These are phyloP conservation scores for Cytauxzoon felis DNA, from an alignment of 169 alveolate species.

Conservation along the genomic window DNA sequence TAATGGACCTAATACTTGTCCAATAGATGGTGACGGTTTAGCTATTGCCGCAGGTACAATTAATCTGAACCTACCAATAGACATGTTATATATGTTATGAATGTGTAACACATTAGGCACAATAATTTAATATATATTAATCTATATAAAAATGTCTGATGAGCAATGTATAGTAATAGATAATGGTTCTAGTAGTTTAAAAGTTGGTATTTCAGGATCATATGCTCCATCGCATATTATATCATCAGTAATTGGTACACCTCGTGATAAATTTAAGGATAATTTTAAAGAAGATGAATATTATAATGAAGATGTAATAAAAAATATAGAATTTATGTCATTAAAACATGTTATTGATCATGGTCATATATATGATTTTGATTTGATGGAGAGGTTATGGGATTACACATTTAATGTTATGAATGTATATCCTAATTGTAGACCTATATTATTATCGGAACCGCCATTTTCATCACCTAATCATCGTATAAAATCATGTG, in stretches of 20 bases:
- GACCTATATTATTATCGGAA: conserved; percentile 62
- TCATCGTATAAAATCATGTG: conserved; percentile 72
- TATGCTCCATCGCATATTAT: conserved; percentile 12
- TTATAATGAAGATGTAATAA: conserved; percentile 61
- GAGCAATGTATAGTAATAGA: conserved; percentile 44
- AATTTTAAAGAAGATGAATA: conserved; percentile 15
- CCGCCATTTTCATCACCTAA: conserved; percentile 67
- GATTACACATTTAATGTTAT: conserved; percentile 22
- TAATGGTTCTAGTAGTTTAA: conserved; percentile 42
- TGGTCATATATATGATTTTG: conserved; percentile 55
- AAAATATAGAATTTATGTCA: conserved; percentile 49
- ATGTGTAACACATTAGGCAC: not conserved
- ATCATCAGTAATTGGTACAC: conserved; percentile 33
- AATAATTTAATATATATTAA: not conserved
- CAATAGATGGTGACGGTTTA: conserved; percentile 88
- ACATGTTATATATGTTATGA: not conserved
- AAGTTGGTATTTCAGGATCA: conserved; percentile 47
- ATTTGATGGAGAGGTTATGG: conserved; percentile 27
- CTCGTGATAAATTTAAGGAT: conserved; percentile 9
- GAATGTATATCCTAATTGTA: conserved; percentile 27
- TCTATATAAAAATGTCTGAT: conserved; percentile 26
- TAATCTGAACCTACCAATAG: conserved; percentile 41
- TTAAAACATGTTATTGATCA: conserved; percentile 64
- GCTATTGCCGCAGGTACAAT: conserved; percentile 86
- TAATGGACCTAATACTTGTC: conserved; percentile 87